Base-by-base conservation (phyloP, 2,329 filamentous ascomycete species). In the Cryphonectria radicalis region DNA sequence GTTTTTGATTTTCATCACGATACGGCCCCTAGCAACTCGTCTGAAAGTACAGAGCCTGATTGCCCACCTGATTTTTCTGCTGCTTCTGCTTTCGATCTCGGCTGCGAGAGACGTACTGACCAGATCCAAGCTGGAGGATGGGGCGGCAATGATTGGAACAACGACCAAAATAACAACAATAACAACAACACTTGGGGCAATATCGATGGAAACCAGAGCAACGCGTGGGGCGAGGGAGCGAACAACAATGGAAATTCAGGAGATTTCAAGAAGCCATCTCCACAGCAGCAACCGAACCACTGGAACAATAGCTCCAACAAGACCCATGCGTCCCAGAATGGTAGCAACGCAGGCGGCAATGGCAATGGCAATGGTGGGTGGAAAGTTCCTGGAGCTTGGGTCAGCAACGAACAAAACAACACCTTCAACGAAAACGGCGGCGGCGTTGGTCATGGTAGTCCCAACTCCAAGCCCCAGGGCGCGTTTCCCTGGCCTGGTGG, bases 331-430 rank as follows among this genome's bases (percentile, higher is more conserved):
- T 63, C 53, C 19, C 60, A 25, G 1, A 28, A 25, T 46, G 53
- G 50, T 59, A 72, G 69, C 57, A 40, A 25, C 19, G 60, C 65
- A 13, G 65, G 65, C 22, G 65, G 59, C 19, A 35, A 63, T 10
- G 46, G 22, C 17, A 62, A 68, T 14, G 63, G 28, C 22, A 40
- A 40, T 40, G 37, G 37, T 40, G 53, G 40, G 32, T 69, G 70
- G 70, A 37, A 17, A 19, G 66, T 69, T 43, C 67, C 70, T 19
- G 67, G 70, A 32, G 37, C 40, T 7, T 72, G 71, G 68, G 68
- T 57, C 3, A 67, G 66, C 25, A 63, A 37, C 35, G 22, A 25
- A 42, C 60, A 13, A 7, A 43, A 62, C n/a, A 60, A 28, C 53
- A 67, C 50, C 46, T 5, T 5, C 37, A 32, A 50, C 7, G 43